A percentile compares a stretch with the other conserved stretches of the same genome.
Evolutionary conservation across 2,329 filamentous ascomycete species (phyloP).

Genomic region (Sphaceloma murrayae): DNA sequence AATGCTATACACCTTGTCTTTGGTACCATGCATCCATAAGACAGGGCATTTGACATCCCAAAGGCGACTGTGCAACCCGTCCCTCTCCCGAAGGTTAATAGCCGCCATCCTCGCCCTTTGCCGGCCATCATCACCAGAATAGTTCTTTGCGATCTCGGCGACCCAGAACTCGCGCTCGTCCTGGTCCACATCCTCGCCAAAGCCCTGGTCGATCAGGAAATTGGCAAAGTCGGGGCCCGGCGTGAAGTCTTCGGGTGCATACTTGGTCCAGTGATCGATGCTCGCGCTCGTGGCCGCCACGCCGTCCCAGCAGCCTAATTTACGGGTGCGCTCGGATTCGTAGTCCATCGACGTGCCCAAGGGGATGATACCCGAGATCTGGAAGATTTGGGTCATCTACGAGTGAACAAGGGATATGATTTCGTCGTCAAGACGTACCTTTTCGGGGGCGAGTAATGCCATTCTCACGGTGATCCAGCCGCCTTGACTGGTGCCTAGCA

Average conservation of each 20-base stretch:
- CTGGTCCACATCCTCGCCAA: conserved; percentile 34
- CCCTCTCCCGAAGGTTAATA: conserved; percentile 41
- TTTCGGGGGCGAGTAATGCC: conserved; percentile 43
- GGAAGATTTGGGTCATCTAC: not conserved
- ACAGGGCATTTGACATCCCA: conserved; percentile 43
- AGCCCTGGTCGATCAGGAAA: conserved; percentile 39
- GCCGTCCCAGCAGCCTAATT: conserved; percentile 42
- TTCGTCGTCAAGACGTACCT: too few relatives aligned
- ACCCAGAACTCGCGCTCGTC: conserved; percentile 37
- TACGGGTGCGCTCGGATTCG: conserved; percentile 37
- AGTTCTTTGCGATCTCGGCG: conserved; percentile 37
- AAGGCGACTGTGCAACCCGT: conserved; percentile 39
- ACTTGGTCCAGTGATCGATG: conserved; percentile 33
- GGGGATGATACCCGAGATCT: conserved; percentile 44
- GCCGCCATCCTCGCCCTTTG: conserved; percentile 41
- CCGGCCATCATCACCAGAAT: conserved; percentile 42
- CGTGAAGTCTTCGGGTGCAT: conserved; percentile 35
- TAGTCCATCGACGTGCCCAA: conserved; percentile 45
- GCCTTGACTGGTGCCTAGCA: conserved; percentile 45
- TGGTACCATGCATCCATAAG: conserved; percentile 41
- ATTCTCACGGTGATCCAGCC: conserved; percentile 45
- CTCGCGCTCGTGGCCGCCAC: conserved; percentile 27
- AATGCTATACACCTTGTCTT: conserved; percentile 35
- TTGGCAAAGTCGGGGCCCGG: conserved; percentile 36
- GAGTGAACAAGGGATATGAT: too few relatives aligned